Evolutionary conservation across 2,329 filamentous ascomycete genomes (phyloP).

Genomic region (Blastomyces parvus): DNA sequence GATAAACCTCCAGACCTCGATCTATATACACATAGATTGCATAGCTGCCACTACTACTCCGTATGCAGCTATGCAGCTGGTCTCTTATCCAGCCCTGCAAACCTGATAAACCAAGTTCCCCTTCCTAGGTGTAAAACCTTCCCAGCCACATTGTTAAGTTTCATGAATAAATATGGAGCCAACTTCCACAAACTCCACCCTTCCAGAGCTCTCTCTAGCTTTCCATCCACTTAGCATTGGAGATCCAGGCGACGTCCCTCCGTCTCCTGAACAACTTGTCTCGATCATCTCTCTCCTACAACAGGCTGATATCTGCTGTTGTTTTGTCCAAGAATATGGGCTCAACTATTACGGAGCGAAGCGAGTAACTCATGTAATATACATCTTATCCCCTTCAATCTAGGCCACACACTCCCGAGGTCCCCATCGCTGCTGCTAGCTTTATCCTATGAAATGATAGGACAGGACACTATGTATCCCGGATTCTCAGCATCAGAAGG

Average conservation of each 20-base stretch:
- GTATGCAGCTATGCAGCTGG: too few species aligned
- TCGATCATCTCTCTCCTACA: neutral
- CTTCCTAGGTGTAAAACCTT: too few species aligned
- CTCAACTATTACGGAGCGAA: constrained; percentile 4
- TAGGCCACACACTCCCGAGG: too few species aligned
- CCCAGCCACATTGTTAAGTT: neutral
- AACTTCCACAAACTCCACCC: neutral
- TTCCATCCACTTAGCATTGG: neutral
- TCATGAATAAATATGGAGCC: neutral
- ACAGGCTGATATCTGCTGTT: constrained; percentile 1
- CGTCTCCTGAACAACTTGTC: constrained; percentile 10
- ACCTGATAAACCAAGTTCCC: too few species aligned
- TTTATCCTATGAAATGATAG: constrained; percentile 1
- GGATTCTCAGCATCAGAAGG: neutral
- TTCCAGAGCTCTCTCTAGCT: constrained; percentile 1
- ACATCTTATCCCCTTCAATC: neutral
- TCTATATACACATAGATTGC: too few species aligned
- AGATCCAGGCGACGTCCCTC: neutral
- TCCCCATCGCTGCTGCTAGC: too few species aligned
- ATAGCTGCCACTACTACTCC: too few species aligned
- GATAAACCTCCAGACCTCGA: too few species aligned
- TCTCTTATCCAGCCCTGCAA: too few species aligned
- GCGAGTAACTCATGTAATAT: neutral
- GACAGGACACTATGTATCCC: constrained; percentile 6
- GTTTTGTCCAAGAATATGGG: neutral